phyloP scores from a whole-genome alignment of 176 grass and related monocot genomes.

The Aegilops bicornis region DNA sequence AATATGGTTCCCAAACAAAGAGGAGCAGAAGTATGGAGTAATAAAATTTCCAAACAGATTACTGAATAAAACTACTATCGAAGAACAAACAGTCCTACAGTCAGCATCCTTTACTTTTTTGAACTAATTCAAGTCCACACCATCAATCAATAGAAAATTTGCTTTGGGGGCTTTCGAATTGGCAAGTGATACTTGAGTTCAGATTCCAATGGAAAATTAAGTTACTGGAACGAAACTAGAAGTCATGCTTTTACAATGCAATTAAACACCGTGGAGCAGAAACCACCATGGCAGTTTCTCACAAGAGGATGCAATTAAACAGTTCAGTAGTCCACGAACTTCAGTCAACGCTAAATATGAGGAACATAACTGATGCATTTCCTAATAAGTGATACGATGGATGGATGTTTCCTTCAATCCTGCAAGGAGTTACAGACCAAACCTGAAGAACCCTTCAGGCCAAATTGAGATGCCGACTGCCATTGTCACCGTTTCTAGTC shows the following conservation, averaged over 20 bases:
- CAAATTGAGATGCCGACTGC: not conserved
- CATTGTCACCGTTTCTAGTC: not conserved
- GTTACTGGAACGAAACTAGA: not conserved
- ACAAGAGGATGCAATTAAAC: slow-evolving; percentile 22
- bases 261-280: not conserved
- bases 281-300: slow-evolving; percentile 14
- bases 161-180: not conserved
- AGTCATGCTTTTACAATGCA: slow-evolving; percentile 6
- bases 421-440: not conserved
- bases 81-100: not conserved
- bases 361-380: not conserved
- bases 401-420: not conserved
- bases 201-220: not conserved
- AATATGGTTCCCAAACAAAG: not conserved
- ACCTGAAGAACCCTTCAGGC: not conserved
- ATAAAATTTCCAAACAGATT: not conserved
- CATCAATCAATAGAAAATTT: not conserved
- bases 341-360: not conserved
- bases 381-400: not conserved
- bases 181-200: not conserved
- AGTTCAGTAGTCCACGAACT: not conserved
- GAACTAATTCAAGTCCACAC: not conserved
- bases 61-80: not conserved
- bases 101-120: not conserved
- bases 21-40: not conserved